Conservation (phyloP, 1,284 basidiomycete species). For the Tilletia setariae region DNA sequence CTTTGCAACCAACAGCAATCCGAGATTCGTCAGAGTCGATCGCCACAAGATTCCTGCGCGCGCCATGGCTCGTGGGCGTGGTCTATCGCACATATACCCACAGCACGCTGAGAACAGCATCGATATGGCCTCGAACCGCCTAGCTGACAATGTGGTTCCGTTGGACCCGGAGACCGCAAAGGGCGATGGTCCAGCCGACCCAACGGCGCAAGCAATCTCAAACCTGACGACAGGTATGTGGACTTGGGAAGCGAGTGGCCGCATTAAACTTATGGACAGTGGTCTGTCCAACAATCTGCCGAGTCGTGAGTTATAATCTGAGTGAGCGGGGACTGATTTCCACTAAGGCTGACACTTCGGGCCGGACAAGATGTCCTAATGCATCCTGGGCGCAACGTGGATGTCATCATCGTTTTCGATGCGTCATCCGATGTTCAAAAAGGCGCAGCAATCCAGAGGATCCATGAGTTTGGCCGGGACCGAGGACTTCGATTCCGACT, state of each 20-base stretch:
- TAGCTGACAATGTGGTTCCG: not conserved
- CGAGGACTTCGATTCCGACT: constrained; percentile 26
- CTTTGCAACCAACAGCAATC: too few relatives aligned
- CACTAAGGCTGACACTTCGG: not conserved
- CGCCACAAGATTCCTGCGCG: not conserved
- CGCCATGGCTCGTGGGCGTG: constrained; percentile 10
- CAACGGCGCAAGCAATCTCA: not conserved
- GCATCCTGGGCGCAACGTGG: constrained; percentile 32
- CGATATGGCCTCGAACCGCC: not conserved
- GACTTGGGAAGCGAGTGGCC: constrained; percentile 33
- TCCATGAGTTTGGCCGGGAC: constrained; percentile 46
- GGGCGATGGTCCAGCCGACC: not conserved
- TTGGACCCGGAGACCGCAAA: not conserved
- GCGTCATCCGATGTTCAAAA: constrained; percentile 50
- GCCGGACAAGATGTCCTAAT: constrained; percentile 33
- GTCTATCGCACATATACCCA: not conserved
- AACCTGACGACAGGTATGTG: not conserved
- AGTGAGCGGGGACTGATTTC: not conserved
- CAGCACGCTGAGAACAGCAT: not conserved
- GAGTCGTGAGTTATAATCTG: constrained; percentile 25
- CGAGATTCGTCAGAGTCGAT: not conserved
- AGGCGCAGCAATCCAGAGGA: constrained; percentile 39
- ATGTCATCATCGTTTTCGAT: constrained; percentile 50
- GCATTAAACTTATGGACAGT: constrained; percentile 47
- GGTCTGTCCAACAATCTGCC: constrained; percentile 53